Evolutionary conservation across 371 early-diverging fungal species (phyloP).

Genomic region (Mortierella sp.): DNA sequence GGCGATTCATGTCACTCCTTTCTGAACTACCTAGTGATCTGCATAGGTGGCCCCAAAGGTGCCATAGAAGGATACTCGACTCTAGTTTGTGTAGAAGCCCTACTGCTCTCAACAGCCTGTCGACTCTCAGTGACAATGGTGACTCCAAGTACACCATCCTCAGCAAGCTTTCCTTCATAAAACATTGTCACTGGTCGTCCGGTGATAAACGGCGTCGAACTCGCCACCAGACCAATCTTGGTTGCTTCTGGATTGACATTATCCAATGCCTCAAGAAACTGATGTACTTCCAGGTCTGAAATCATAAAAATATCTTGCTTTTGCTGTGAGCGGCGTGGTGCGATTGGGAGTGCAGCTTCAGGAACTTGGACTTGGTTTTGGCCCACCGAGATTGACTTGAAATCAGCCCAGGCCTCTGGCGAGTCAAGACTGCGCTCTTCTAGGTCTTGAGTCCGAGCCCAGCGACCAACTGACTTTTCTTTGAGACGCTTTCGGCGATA

Average conservation of each 20-base stretch:
- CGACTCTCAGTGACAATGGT: slow-evolving; percentile 41
- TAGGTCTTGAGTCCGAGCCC: slow-evolving; percentile 62
- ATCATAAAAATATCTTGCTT: slow-evolving; percentile 57
- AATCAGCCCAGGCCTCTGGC: slow-evolving; percentile 58
- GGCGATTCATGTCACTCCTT: too few species aligned
- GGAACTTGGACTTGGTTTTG: slow-evolving; percentile 41
- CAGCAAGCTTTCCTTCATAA: slow-evolving; percentile 58
- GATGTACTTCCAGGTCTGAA: slow-evolving; percentile 74
- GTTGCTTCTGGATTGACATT: slow-evolving; percentile 58
- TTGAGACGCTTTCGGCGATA: slow-evolving; percentile 59
- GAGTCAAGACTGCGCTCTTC: slow-evolving; percentile 53
- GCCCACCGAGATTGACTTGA: slow-evolving; percentile 50
- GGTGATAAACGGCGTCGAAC: slow-evolving; percentile 80
- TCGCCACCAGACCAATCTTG: slow-evolving; percentile 70
- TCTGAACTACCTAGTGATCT: slow-evolving; percentile 60
- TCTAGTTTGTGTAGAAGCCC: background rate
- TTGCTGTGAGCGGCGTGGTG: background rate
- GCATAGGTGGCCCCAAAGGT: slow-evolving; percentile 62
- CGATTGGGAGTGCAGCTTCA: slow-evolving; percentile 12
- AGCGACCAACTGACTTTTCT: slow-evolving; percentile 64
- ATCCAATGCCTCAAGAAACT: slow-evolving; percentile 66
- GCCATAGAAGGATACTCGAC: slow-evolving; percentile 59
- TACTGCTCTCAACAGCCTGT: background rate
- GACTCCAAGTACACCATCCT: slow-evolving; percentile 72
- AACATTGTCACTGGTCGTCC: slow-evolving; percentile 71